Evolutionary conservation across 2,329 filamentous ascomycete species (phyloP).

Genomic region (Pyricularia sp.): DNA sequence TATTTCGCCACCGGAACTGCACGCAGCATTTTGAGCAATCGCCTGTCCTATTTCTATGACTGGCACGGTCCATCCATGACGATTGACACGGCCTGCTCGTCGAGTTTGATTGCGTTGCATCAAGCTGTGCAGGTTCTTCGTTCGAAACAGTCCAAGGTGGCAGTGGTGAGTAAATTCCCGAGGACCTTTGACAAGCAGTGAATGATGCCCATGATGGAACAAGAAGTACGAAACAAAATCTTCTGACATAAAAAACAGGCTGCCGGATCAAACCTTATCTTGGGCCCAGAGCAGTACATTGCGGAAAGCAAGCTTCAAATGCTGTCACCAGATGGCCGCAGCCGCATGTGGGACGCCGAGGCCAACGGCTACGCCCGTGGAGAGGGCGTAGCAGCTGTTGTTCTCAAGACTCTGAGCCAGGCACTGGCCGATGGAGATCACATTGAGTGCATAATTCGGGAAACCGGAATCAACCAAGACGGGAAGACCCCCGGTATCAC

Average conservation of each 20-base stretch:
- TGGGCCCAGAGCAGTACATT: conserved; percentile 9
- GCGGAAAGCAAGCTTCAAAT: conserved; percentile 26
- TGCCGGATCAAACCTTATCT: conserved; percentile 12
- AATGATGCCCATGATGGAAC: no score
- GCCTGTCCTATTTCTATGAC: conserved; percentile 25
- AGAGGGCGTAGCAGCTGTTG: conserved; percentile 35
- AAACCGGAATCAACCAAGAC: conserved; percentile 33
- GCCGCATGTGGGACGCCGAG: conserved; percentile 30
- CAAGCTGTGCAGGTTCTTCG: conserved; percentile 22
- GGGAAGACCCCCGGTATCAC: conserved; percentile 38
- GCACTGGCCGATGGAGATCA: conserved; percentile 35
- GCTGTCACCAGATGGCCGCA: conserved; percentile 26
- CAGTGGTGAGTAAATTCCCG: conserved; percentile 12
- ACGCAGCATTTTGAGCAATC: conserved; percentile 4
- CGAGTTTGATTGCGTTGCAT: conserved; percentile 21
- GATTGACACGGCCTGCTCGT: conserved; percentile 26
- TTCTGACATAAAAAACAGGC: conserved; percentile 15
- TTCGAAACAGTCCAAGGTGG: conserved; percentile 18
- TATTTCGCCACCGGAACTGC: conserved; percentile 17
- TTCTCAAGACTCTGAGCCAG: conserved; percentile 34
- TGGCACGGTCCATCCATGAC: conserved; percentile 24
- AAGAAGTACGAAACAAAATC: no score
- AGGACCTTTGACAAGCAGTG: neutral
- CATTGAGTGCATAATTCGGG: conserved; percentile 31
- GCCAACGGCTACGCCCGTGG: conserved; percentile 44